Evolutionary conservation across 176 grass and related monocot species (phyloP).

Genomic region (Carex cristatella): DNA sequence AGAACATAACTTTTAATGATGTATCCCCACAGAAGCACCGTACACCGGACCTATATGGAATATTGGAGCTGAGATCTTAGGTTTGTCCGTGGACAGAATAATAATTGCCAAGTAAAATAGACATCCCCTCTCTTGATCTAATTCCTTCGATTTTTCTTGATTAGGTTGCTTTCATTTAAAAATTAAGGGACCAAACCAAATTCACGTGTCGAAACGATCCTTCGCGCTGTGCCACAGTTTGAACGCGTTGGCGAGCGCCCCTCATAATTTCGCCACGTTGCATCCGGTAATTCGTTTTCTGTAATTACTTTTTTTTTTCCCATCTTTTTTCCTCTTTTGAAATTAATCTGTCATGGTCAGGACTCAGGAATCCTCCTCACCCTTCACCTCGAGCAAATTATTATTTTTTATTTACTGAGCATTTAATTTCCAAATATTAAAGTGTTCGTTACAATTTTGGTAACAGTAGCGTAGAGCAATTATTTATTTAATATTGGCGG

Average conservation of each 20-base stretch:
- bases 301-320: too few relatives aligned
- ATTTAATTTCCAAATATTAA: too few relatives aligned
- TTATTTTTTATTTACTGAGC: not conserved
- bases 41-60: not conserved
- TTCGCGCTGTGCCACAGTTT: not conserved
- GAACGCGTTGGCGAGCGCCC: not conserved
- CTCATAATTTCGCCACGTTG: not conserved
- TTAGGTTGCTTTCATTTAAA: not conserved
- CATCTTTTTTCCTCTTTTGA: not conserved
- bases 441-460: too few relatives aligned
- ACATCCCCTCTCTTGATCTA: conserved; percentile 2
- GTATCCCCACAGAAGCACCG: not conserved
- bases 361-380: not conserved
- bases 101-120: not conserved
- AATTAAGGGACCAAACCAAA: conserved; percentile 21
- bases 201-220: conserved; percentile 22
- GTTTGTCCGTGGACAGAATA: conserved; percentile 5
- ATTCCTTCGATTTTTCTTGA: conserved; percentile 11
- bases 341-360: not conserved
- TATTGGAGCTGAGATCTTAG: not conserved
- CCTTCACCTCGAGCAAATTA: not conserved
- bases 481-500: too few relatives aligned
- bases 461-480: too few relatives aligned
- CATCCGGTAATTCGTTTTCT: not conserved
- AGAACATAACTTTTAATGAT: not conserved